Base-by-base conservation (phyloP, 1,284 basidiomycete species). In the Rhodotorula sp. region DNA sequence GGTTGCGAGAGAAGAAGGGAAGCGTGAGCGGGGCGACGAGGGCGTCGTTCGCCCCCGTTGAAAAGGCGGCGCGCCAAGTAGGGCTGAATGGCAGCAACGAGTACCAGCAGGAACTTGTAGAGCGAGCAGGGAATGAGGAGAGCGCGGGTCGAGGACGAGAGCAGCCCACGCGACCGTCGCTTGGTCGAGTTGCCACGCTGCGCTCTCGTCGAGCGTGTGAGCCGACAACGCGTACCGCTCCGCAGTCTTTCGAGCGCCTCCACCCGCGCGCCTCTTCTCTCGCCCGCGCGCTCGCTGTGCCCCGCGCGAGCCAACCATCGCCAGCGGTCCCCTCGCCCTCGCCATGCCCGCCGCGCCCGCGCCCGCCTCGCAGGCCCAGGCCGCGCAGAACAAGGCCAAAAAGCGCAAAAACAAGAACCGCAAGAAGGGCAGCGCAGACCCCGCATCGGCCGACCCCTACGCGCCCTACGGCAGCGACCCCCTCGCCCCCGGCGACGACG, bases 331-430 rank as follows among this genome's bases (percentile, higher is more conserved):
- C 29, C 29, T 44, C 34, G 32, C 60, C 44, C 32, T 29, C 48
- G 36, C 34, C 34, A 32, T 46, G 25, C 34, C 46, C 48, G 32
- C 50, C 32, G 61, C 61, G n/a, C 34, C 50, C 32, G 61, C 61
- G n/a, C 34, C 48, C 50, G n/a, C 50, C 12, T 51, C 50, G 50
- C 50, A 37, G 48, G 48, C 48, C 36, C 48, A 39, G 50, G 48
- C 48, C 27, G 50, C 50, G 53, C 50, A 51, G 50, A 8, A 39
- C 15, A 63, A 54, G 32, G 50, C 63, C 44, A 73, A 73, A 59
- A 68, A 73, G 64, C 72, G 66, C 64, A 67, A 61, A 57, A 68
- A 75, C 64, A 51, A n/a, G 51, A 70, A 71, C 58, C 64, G 62
- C 37, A 70, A 67, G 56, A 63, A 64, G 39, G 53, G 32, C 32